Evolutionary conservation across 495 filamentous ascomycete species (phyloP).

Genomic region (Lasiosphaeria hispida): DNA sequence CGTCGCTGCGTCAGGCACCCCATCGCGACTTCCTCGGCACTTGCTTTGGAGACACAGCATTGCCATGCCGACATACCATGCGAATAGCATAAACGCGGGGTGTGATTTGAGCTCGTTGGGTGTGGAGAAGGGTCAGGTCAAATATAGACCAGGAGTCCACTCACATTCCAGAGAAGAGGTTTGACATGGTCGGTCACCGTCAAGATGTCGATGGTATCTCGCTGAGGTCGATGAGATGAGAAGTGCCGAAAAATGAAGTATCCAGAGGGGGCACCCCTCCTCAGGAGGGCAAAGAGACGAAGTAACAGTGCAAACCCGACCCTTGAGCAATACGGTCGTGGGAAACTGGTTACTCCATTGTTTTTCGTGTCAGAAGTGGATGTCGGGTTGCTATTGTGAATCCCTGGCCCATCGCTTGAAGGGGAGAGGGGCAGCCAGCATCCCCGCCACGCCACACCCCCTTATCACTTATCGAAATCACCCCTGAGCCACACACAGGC

Average conservation of each 20-base stretch:
- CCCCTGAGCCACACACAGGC: too few species aligned
- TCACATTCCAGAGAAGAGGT: slow-evolving; percentile 79
- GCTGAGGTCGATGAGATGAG: slow-evolving; percentile 4
- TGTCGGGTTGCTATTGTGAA: slow-evolving; percentile 9
- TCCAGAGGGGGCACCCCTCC: background rate
- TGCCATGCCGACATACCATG: background rate
- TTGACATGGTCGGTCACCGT: slow-evolving; percentile 57
- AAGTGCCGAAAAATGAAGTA: background rate
- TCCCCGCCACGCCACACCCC: slow-evolving; percentile 9
- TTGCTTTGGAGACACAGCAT: too few species aligned
- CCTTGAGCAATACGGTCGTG: background rate
- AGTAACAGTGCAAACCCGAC: background rate
- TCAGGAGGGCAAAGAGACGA: background rate
- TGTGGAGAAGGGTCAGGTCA: slow-evolving; percentile 15
- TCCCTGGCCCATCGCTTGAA: slow-evolving; percentile 4
- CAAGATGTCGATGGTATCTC: background rate
- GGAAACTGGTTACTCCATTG: slow-evolving; percentile 1
- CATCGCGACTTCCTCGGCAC: too few species aligned
- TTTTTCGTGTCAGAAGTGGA: slow-evolving; percentile 10
- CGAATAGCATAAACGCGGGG: background rate
- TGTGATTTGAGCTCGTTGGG: background rate
- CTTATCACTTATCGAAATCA: slow-evolving; percentile 24
- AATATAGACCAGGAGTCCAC: slow-evolving; percentile 34
- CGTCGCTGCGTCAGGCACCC: too few species aligned
- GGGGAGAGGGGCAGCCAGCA: background rate